Evolutionary conservation across 192 early-diverging fungal genomes (phyloP), one percentile per base, ranked within the genome.

Genomic region (Funneliformis mosseae): DNA sequence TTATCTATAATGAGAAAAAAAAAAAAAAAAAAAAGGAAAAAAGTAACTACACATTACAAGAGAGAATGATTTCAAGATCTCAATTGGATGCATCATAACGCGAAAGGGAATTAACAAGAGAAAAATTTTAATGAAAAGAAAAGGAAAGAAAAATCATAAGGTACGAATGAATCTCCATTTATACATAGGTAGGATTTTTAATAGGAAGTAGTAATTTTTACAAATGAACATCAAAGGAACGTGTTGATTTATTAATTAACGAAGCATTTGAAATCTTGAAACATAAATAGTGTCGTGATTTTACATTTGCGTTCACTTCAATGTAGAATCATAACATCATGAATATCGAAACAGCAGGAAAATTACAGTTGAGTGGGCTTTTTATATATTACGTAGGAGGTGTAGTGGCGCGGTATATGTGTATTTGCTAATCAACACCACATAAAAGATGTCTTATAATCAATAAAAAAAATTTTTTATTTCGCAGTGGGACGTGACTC

Each of bases 401-500:
- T 42, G 1, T 0, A 23, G 67, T 69, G 67, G 67, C 67, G 67
- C 67, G 67, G 39, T 55, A 18, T 18, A 18, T 55, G 33, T 18
- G 16, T 55, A 55, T 55, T 14, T 69, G 67, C 5, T 28, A 39
- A 69, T 28, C 33, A 33, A 69, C 67, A 69, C 67, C 67, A 39
- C 67, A 69, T 69, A 33, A 64, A 64, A 64, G 62, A 64, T 64
- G 12, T 2, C 21, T 69, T 69, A 69, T 69, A 39, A 27, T 38
- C 27, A 41, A 69, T 41, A 68, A 69, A 69, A 42, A 66, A 38
- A 16, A 39, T 45, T 23, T 42, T 41, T 41, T n/a, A 41, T 23
- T 70, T 69, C 68, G 38, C 41, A 41, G 28, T 70, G 39, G 42
- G 68, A 70, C 68, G 68, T 70, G 68, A 70, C 68, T 70, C 68